Evolutionary conservation across 2,329 filamentous ascomycete species (phyloP).

Genomic region (Sporothrix globosa): DNA sequence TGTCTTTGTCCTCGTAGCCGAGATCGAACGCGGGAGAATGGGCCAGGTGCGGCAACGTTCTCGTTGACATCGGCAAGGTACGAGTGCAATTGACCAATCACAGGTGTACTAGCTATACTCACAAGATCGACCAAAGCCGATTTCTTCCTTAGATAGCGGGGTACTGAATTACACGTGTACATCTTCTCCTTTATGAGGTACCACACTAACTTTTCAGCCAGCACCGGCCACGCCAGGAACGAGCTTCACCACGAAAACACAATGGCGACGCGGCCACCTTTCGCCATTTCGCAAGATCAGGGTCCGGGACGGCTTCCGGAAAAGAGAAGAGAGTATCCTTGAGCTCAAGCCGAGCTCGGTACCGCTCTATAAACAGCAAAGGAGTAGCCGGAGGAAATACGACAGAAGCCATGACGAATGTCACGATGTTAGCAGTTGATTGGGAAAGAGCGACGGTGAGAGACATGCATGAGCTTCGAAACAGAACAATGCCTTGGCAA

Average conservation of each 20-base stretch:
- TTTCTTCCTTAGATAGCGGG: conserved; percentile 25
- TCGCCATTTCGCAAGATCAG: neutral
- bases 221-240: neutral
- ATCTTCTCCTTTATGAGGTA: neutral
- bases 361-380: neutral
- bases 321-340: conserved; percentile 14
- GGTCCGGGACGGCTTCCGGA: neutral
- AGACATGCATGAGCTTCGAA: neutral
- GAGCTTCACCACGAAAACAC: conserved; percentile 28
- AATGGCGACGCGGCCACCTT: conserved; percentile 18
- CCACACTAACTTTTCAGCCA: neutral
- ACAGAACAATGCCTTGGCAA: conserved; percentile 5
- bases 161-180: neutral
- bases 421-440: neutral
- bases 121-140: conserved; percentile 4
- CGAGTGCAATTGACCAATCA: conserved; percentile 31
- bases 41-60: conserved; percentile 23
- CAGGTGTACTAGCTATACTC: neutral
- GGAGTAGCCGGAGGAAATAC: neutral
- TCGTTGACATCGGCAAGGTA: conserved; percentile 18
- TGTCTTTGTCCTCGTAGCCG: conserved; percentile 14
- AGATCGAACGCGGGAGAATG: conserved; percentile 26
- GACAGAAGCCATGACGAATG: neutral
- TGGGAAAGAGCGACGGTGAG: neutral
- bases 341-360: conserved; percentile 22